phyloP scores from a whole-genome alignment of 1,284 basidiomycete species.

The Fereydounia khargensis region DNA sequence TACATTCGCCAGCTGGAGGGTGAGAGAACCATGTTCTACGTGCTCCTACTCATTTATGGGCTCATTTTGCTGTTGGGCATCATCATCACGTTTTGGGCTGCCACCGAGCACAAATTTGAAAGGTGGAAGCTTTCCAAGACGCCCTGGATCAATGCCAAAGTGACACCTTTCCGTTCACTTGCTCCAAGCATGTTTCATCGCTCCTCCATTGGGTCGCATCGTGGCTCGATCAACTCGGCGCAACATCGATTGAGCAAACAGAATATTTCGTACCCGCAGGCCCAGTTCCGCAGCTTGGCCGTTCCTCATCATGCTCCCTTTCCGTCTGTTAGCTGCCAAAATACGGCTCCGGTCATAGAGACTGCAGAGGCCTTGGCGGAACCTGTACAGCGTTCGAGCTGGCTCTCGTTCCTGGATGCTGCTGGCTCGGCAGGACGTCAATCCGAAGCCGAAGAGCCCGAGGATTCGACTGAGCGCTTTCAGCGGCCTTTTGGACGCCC shows the following conservation, averaged over 20 bases:
- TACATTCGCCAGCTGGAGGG: constrained; percentile 73
- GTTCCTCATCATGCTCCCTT: background rate
- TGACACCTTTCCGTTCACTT: background rate
- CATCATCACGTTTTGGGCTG: background rate
- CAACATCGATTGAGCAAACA: background rate
- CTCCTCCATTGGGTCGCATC: background rate
- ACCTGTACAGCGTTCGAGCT: no score
- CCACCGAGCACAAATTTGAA: background rate
- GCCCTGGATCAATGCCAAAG: background rate
- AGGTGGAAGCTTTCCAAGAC: background rate
- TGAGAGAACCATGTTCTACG: constrained; percentile 75
- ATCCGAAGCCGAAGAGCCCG: no score
- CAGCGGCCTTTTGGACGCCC: no score
- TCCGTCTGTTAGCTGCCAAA: background rate
- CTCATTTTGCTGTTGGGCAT: constrained; percentile 71
- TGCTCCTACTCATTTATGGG: constrained; percentile 77
- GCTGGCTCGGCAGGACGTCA: no score
- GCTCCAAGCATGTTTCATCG: background rate
- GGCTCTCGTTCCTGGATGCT: no score
- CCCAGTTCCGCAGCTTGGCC: background rate
- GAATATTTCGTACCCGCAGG: background rate
- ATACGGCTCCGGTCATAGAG: background rate
- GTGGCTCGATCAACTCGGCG: background rate
- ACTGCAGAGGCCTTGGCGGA: no score
- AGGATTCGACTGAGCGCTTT: no score